phyloP scores from a whole-genome alignment of 2,329 filamentous ascomycete species.

The Metarhizium brunneum region DNA sequence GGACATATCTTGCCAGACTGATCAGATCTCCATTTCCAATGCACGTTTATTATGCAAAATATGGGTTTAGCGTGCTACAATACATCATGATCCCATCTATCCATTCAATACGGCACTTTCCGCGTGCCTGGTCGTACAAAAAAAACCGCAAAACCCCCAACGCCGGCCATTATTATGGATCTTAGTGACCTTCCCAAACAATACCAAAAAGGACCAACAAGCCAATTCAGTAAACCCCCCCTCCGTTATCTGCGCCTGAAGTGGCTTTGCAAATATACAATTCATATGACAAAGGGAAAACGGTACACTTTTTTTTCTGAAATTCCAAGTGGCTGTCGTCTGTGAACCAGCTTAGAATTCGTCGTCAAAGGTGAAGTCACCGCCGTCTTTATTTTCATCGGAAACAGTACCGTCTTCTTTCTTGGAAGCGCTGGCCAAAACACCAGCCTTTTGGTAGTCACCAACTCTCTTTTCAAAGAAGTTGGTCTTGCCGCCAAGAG shows the following conservation, averaged over 20 bases:
- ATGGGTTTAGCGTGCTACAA: constrained; percentile 2
- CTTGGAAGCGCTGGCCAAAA: constrained; percentile 78
- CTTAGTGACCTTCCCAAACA: constrained; percentile 1
- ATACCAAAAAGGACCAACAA: background rate
- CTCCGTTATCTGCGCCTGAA: background rate
- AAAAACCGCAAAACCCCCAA: constrained; percentile 8
- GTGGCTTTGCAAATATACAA: constrained; percentile 14
- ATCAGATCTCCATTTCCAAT: background rate
- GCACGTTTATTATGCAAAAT: background rate
- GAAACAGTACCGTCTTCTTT: constrained; percentile 43
- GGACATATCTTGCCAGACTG: background rate
- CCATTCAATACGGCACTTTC: background rate
- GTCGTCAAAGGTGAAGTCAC: constrained; percentile 89
- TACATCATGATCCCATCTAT: constrained; percentile 12
- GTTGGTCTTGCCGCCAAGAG: constrained; percentile 97
- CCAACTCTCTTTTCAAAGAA: constrained; percentile 99
- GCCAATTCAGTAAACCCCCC: background rate
- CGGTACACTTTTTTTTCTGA: constrained; percentile 3
- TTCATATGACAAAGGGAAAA: constrained; percentile 8
- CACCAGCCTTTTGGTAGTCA: constrained; percentile 99
- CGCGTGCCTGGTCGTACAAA: constrained; percentile 1
- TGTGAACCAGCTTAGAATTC: constrained; percentile 64
- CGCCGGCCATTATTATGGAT: constrained; percentile 10
- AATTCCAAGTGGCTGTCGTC: constrained; percentile 15
- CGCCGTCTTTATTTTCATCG: constrained; percentile 46